Evolutionary conservation across 129 eudicot species (phyloP), one percentile per base, ranked within the genome.

Genomic region (Chrysanthemum lavandulifolium): DNA sequence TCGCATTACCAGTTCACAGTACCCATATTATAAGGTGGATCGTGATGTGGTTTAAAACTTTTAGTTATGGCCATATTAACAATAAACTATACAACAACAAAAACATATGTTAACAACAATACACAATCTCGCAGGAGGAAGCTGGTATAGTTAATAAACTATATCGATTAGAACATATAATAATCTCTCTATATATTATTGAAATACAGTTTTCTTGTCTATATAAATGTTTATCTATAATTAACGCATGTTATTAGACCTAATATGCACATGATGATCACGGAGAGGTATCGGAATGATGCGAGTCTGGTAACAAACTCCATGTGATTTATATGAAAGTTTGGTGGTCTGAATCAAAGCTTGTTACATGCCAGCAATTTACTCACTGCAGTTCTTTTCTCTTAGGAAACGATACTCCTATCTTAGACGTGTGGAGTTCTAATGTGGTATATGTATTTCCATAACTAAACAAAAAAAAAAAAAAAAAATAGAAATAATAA

Each of bases 231-330:
- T 71, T 55, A 14, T 18, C 53, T 27, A 69, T 29, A 40, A 56
- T 13, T 56, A 31, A 33, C 57, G 43, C 40, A 71, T 43, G 66
- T 56, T 19, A 57, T 57, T 57, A n/a, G 36, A 71, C 66, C 58
- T 55, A 40, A 57, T 71, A 55, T 40, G 66, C 66, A 71, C 66
- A 57, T 71, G 75, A 57, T 71, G 65, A 71, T 71, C 13, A 36
- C 40, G 12, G 66, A 43, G 43, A 57, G 14, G 56, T 54, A 69
- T 69, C 74, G 6, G 53, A 57, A 56, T 40, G 54, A 40, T 71
- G 54, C 36, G 64, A 54, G 33, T 54, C 15, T 27, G 16, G 33
- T 31, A 69, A 53, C 33, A 36, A 36, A 36, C 40, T 16, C 52
- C 64, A 27, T 68, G 52, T n/a, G 73, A 33, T 52, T 23, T 53